Conservation (phyloP, 208 protist species). For the Trypanosoma grayi region DNA sequence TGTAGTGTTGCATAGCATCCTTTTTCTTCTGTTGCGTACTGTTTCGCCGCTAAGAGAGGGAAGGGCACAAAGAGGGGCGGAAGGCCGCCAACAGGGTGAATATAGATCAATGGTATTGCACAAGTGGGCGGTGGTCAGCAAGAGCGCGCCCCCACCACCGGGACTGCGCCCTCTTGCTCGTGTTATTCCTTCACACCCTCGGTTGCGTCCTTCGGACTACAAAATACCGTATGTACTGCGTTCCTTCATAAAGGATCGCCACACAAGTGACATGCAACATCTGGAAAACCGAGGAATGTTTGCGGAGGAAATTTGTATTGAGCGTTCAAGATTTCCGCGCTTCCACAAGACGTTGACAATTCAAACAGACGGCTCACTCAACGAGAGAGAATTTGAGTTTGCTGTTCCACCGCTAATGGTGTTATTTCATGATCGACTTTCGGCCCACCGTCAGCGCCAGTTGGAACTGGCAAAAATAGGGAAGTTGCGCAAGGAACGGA, state of each 20-base stretch:
- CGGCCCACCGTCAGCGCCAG: constrained; percentile 78
- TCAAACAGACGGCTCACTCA: constrained; percentile 86
- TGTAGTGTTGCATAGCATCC: too few relatives aligned
- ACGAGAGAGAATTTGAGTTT: constrained; percentile 89
- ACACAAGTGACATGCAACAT: constrained; percentile 85
- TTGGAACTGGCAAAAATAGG: constrained; percentile 81
- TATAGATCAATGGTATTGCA: constrained; percentile 76
- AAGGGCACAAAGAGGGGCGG: background rate
- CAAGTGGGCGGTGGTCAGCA: constrained; percentile 89
- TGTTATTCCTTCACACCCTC: constrained; percentile 53
- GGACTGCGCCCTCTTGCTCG: constrained; percentile 65
- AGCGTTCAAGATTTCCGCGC: constrained; percentile 81
- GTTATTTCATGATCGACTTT: constrained; percentile 85
- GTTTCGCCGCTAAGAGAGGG: too few relatives aligned
- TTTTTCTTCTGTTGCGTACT: too few relatives aligned
- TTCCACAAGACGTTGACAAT: constrained; percentile 74
- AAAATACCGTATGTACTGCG: constrained; percentile 87
- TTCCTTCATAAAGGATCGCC: constrained; percentile 81
- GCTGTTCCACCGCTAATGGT: constrained; percentile 73
- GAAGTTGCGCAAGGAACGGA: constrained; percentile 53
- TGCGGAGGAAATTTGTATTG: constrained; percentile 84
- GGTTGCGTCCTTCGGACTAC: constrained; percentile 71
- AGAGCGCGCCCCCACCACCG: constrained; percentile 55
- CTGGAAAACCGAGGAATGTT: constrained; percentile 91
- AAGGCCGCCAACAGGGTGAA: background rate